These are phyloP conservation scores for Epichloe glyceriae DNA, from an alignment of 2,329 filamentous ascomycete genomes.

Conservation along the genomic window DNA sequence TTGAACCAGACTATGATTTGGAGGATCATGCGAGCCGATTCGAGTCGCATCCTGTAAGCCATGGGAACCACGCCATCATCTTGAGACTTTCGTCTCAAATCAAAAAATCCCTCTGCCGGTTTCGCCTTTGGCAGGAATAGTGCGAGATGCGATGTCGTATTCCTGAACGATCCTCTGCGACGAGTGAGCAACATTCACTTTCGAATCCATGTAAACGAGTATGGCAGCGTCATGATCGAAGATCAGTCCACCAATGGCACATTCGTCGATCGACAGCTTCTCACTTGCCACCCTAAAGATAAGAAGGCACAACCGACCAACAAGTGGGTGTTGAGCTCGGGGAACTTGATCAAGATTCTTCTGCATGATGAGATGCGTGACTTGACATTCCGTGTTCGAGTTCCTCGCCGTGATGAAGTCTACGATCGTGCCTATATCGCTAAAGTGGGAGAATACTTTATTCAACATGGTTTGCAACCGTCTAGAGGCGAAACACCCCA, in stretches of 20 bases:
- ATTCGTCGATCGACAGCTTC: constrained; percentile 59
- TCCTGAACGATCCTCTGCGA: constrained; percentile 51
- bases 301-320: constrained; percentile 16
- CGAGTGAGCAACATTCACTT: constrained; percentile 93
- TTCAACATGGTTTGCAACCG: constrained; percentile 22
- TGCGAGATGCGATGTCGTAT: constrained; percentile 57
- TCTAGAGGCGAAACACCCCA: constrained; percentile 33
- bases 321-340: constrained; percentile 54
- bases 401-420: constrained; percentile 60
- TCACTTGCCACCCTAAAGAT: constrained; percentile 33
- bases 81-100: constrained; percentile 64
- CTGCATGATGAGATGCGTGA: constrained; percentile 40
- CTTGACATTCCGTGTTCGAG: constrained; percentile 72
- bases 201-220: constrained; percentile 78
- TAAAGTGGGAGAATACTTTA: constrained; percentile 58
- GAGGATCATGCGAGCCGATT: constrained; percentile 39
- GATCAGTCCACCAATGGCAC: constrained; percentile 96
- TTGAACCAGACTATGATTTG: constrained; percentile 36
- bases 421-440: constrained; percentile 51
- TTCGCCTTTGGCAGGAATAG: constrained; percentile 79
- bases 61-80: constrained; percentile 56
- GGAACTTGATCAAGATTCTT: constrained; percentile 59
- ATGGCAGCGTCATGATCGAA: constrained; percentile 79
- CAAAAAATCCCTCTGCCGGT: constrained; percentile 56
- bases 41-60: constrained; percentile 28